Percentiles rank a stretch among this genome's conserved stretches.
phyloP scores from a whole-genome alignment of 768 basidiomycete species.

The Tylopilus plumbeoviolaceoides region DNA sequence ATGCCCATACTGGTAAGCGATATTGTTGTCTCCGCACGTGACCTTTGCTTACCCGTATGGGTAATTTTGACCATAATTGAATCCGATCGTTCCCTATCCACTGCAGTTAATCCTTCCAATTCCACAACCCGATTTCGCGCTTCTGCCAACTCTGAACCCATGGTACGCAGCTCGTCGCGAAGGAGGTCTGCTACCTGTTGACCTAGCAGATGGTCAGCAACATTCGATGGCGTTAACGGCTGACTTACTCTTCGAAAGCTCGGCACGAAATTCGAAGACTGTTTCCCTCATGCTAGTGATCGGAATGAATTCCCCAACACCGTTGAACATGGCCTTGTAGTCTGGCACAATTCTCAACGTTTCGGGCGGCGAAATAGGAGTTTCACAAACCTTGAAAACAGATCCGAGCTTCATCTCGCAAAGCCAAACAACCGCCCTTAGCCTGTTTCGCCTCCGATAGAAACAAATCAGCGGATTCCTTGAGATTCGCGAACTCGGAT shows the following conservation, averaged over 20 bases:
- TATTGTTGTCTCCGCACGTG: constrained; percentile 6
- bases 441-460: constrained; percentile 21
- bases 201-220: constrained; percentile 28
- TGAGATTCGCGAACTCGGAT: constrained; percentile 27
- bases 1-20: too few relatives aligned
- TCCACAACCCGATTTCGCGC: constrained; percentile 37
- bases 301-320: constrained; percentile 24
- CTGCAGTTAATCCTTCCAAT: constrained; percentile 28
- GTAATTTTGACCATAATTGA: constrained; percentile 19
- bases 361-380: neutral
- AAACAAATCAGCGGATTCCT: constrained; percentile 21
- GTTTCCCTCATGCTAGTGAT: constrained; percentile 25
- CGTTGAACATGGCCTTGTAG: constrained; percentile 27
- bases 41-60: constrained; percentile 22
- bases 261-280: constrained; percentile 32
- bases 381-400: constrained; percentile 25
- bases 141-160: constrained; percentile 42
- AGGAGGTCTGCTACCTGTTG: constrained; percentile 47
- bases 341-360: constrained; percentile 11
- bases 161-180: constrained; percentile 42
- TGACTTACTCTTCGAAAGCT: constrained; percentile 34
- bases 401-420: constrained; percentile 19
- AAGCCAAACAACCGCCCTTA: constrained; percentile 22
- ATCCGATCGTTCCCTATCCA: constrained; percentile 22
- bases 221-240: neutral